phyloP scores from a whole-genome alignment of 257 asterid species.

The Oldenlandia corymbosa region DNA sequence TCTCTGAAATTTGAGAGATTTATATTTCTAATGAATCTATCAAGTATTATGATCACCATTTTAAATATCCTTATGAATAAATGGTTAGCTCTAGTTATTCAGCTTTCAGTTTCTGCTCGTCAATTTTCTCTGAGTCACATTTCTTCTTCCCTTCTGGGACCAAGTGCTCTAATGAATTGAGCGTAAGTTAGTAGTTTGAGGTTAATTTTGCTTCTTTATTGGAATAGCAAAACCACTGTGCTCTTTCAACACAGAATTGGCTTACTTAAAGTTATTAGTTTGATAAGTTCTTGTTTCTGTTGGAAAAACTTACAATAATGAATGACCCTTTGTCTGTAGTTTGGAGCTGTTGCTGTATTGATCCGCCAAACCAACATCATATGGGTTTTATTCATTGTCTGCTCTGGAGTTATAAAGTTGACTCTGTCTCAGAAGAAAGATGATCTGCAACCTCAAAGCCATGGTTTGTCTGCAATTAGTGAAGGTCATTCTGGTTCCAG shows the following conservation, averaged over 20 bases:
- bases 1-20: neutral
- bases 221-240: neutral
- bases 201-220: neutral
- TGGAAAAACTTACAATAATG: slow-evolving; percentile 13
- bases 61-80: too few relatives aligned
- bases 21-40: neutral
- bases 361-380: slow-evolving; percentile 89
- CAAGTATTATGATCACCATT: neutral
- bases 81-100: neutral
- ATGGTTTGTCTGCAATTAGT: slow-evolving; percentile 33
- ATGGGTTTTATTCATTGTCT: slow-evolving; percentile 80
- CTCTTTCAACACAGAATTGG: neutral
- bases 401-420: slow-evolving; percentile 62
- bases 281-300: neutral
- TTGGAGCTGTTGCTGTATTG: slow-evolving; percentile 74
- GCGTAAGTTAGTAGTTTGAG: too few relatives aligned
- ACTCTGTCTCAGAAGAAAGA: slow-evolving; percentile 36
- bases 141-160: too few relatives aligned
- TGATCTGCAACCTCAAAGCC: slow-evolving; percentile 24
- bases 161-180: too few relatives aligned
- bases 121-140: too few relatives aligned
- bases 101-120: too few relatives aligned
- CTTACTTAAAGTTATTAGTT: neutral
- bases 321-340: slow-evolving; percentile 40
- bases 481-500: slow-evolving; percentile 25